Percentiles rank a stretch among this genome's conserved stretches.
These are phyloP conservation scores for Rhododendron simsii DNA, from an alignment of 148 eudicot species.

Conservation along the genomic window DNA sequence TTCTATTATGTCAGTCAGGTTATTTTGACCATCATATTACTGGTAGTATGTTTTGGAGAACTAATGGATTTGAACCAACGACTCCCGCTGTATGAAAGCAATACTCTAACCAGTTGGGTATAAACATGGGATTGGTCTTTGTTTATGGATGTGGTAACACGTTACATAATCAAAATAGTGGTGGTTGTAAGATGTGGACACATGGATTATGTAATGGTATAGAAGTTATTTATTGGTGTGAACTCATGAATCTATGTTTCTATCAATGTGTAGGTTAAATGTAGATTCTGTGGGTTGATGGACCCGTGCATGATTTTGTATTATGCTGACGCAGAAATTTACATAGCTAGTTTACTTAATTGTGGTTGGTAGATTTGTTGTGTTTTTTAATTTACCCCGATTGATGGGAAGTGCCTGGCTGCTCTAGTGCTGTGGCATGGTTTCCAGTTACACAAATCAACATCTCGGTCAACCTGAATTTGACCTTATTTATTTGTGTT, in stretches of 20 bases:
- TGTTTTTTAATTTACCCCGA: background rate
- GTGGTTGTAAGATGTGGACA: background rate
- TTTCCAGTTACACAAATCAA: background rate
- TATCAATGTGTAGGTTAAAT: background rate
- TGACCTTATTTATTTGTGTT: constrained; percentile 3
- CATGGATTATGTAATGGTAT: background rate
- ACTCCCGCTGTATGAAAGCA: background rate
- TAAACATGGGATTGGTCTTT: background rate
- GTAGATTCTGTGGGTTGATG: background rate
- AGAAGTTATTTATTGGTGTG: background rate
- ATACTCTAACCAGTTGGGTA: background rate
- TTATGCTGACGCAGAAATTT: background rate
- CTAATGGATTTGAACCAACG: background rate
- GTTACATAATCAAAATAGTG: too few species aligned
- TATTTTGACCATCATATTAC: background rate
- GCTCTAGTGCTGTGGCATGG: background rate
- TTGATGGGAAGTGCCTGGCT: background rate
- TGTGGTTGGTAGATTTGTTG: background rate
- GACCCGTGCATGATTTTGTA: background rate
- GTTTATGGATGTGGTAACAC: background rate
- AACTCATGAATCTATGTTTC: background rate
- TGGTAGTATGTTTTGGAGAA: background rate
- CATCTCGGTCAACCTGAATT: background rate
- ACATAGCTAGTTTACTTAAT: background rate
- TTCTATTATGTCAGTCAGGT: background rate